Percentiles rank a stretch among this genome's conserved stretches.
Conservation (phyloP, 768 basidiomycete genomes). For the Rhizopogon roseolus region DNA sequence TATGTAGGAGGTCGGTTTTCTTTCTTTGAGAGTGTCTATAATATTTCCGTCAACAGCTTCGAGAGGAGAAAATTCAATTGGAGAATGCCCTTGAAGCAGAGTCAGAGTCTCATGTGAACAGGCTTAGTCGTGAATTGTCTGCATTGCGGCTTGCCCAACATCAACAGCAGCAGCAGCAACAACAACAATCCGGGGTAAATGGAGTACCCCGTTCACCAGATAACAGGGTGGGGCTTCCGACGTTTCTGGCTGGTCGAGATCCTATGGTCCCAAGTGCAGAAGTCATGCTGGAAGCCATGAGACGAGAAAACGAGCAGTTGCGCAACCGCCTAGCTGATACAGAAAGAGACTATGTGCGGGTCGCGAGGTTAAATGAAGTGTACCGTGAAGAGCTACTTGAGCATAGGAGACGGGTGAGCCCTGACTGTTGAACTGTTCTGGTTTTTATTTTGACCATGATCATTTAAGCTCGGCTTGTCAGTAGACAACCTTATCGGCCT, state of each 20-base stretch:
- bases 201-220: conserved; percentile 27
- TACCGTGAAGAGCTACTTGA: conserved; percentile 84
- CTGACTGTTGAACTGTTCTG: conserved; percentile 2
- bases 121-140: conserved; percentile 65
- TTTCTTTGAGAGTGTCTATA: not conserved
- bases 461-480: conserved; percentile 58
- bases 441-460: conserved; percentile 2
- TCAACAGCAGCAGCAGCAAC: conserved; percentile 33
- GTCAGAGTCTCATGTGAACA: conserved; percentile 80
- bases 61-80: conserved; percentile 80
- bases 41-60: conserved; percentile 42
- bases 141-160: conserved; percentile 59
- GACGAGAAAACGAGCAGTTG: conserved; percentile 74
- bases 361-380: conserved; percentile 73
- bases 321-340: conserved; percentile 63
- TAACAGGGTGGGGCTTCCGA: not conserved
- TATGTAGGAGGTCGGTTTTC: conserved; percentile 19
- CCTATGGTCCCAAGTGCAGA: conserved; percentile 40
- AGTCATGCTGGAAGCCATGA: conserved; percentile 69
- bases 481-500: conserved; percentile 80
- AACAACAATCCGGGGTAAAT: conserved; percentile 12
- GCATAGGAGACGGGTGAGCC: conserved; percentile 64
- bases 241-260: conserved; percentile 15
- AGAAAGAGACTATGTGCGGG: conserved; percentile 72
- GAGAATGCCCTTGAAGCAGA: conserved; percentile 83